Evolutionary conservation across 257 asterid species (phyloP), one percentile per base, ranked within the genome.

Genomic region (Scutellaria galericulata): DNA sequence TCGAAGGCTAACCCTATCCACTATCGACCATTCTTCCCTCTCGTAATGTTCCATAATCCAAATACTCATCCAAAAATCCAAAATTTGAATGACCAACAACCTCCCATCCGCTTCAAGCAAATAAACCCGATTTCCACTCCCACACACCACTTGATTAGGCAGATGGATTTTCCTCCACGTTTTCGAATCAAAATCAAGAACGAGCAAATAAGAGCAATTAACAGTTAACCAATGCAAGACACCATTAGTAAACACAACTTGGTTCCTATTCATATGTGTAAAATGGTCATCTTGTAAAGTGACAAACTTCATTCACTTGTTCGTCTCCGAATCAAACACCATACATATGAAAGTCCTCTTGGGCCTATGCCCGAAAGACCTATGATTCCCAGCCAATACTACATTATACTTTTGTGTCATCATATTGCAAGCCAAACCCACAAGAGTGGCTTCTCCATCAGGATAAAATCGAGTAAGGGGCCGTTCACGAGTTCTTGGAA

Each of bases 201-300:
- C 98, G 44, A 94, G 91, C 70, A 94, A 78, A 65, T 80, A 84
- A 15, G 96, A 80, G 78, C 85, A 81, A 60, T 83, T 84, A 6
- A 86, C 84, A 0, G 96, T 91, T 72, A 94, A 73, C 98, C 98
- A 94, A 83, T 94, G 97, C 85, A 94, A 75, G 7, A 87, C 78
- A 9, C 85, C 91, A 59, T 87, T 88, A 8, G 79, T 37, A 65
- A 84, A 91, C 80, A 94, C 98, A 5, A 77, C 91, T 61, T 89
- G 96, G 31, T 84, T 91, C 87, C 79, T 78, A 47, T 89, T 91
- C 95, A 94, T 89, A n/a, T n/a, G n/a, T n/a, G n/a, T n/a, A n/a
- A n/a, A n/a, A n/a, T n/a, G n/a, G n/a, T n/a, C n/a, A n/a, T n/a
- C n/a, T n/a, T n/a, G n/a, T n/a, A n/a, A n/a, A n/a, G n/a, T n/a